Percentiles rank a stretch among this genome's conserved stretches.
phyloP scores from a whole-genome alignment of 2,329 filamentous ascomycete species.

The Botryotinia convoluta region DNA sequence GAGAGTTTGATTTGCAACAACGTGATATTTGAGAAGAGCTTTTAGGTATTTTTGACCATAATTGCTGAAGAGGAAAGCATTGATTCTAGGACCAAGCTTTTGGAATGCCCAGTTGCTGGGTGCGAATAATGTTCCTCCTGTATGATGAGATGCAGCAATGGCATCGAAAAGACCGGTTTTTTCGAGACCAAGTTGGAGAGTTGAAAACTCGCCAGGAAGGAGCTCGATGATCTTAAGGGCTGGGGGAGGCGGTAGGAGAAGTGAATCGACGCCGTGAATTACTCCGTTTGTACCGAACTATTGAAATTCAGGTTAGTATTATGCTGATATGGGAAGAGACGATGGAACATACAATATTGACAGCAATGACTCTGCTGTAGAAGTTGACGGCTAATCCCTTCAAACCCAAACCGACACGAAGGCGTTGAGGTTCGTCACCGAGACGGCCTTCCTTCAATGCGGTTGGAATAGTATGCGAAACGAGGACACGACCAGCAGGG shows the following conservation, averaged over 20 bases:
- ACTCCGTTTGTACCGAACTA: conserved; percentile 75
- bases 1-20: conserved; percentile 69
- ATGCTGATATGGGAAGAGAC: not conserved
- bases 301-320: not conserved
- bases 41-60: conserved; percentile 72
- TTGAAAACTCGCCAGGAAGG: conserved; percentile 72
- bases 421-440: conserved; percentile 66
- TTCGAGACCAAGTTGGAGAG: conserved; percentile 68
- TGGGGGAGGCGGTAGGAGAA: conserved; percentile 73
- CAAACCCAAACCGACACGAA: conserved; percentile 63
- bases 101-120: conserved; percentile 79
- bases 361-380: conserved; percentile 65
- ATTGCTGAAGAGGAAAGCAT: conserved; percentile 82
- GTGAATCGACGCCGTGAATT: conserved; percentile 71
- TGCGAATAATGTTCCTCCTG: conserved; percentile 75
- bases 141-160: conserved; percentile 51
- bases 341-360: conserved; percentile 60
- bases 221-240: conserved; percentile 61
- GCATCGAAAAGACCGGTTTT: conserved; percentile 69
- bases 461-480: conserved; percentile 72
- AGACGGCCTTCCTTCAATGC: conserved; percentile 57
- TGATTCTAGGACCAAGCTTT: conserved; percentile 67
- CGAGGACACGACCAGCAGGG: conserved; percentile 62
- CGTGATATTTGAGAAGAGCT: conserved; percentile 75
- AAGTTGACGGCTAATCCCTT: conserved; percentile 72